Conservation (phyloP, 2,329 filamentous ascomycete genomes). For the Neonectria hederae region DNA sequence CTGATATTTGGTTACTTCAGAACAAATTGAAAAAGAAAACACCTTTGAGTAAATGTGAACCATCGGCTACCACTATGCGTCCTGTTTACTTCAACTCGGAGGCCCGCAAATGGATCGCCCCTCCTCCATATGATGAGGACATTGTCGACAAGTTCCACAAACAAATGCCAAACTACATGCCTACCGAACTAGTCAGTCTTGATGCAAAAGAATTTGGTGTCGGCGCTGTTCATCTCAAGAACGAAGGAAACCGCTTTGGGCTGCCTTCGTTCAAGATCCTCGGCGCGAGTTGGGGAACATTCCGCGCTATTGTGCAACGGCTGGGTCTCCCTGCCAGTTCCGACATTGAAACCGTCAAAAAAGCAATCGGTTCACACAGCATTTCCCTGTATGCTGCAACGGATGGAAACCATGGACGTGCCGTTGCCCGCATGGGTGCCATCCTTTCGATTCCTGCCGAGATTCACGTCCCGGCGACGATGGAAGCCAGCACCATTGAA, state of each 20-base stretch:
- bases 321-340: conserved; percentile 55
- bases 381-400: conserved; percentile 70
- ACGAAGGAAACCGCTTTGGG: conserved; percentile 74
- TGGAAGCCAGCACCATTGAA: conserved; percentile 62
- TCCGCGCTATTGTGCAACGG: conserved; percentile 61
- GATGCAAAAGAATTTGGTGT: conserved; percentile 65
- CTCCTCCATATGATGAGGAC: conserved; percentile 16
- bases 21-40: too few species aligned
- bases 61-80: conserved; percentile 30
- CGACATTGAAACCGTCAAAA: conserved; percentile 54
- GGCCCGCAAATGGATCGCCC: conserved; percentile 28
- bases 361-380: conserved; percentile 38
- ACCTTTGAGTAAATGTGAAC: too few species aligned
- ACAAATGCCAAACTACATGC: conserved; percentile 63
- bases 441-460: conserved; percentile 63
- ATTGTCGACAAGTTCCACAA: conserved; percentile 61
- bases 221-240: conserved; percentile 70
- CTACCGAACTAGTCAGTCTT: conserved; percentile 64
- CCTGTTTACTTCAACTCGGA: conserved; percentile 39
- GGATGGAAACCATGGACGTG: conserved; percentile 81
- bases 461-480: conserved; percentile 71
- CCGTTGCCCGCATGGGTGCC: conserved; percentile 73
- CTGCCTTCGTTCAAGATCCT: conserved; percentile 83
- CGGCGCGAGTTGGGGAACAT: conserved; percentile 78
- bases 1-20: too few species aligned